Base-by-base conservation (phyloP, 768 basidiomycete species). In the Heimioporus sp. region DNA sequence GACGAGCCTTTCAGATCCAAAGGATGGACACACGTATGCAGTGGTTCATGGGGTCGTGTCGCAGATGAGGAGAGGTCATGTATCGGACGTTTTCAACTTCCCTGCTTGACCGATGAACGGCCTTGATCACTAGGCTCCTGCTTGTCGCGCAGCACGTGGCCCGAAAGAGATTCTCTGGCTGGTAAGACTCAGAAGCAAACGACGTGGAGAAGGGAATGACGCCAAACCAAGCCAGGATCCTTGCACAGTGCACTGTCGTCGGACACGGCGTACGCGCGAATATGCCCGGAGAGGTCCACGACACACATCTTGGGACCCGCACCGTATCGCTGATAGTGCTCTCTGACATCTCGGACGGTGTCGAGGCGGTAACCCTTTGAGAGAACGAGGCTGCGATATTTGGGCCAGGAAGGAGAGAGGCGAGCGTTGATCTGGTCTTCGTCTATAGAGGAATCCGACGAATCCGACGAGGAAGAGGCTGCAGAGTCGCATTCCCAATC, bases 121-220 rank as follows among this genome's bases (percentile, higher is more conserved):
- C 85, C 66, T 90, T 90, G 52, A 86, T 70, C 52, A 90, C 72
- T 30, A 89, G 68, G 58, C 77, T 81, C 53, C 54, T 67, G 17
- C 76, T 79, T 53, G 85, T 82, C 46, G 60, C 65, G 48, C 73
- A 66, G 56, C 79, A 75, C 43, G 74, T 77, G 21, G 87, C 88
- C 43, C 87, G 79, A 66, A 90, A 90, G 37, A 90, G 70, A 61
- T 83, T 82, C 52, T 86, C 87, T 41, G 80, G 86, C 88, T 90
- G 53, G 32, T 28, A 46, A 51, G 32, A 17, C 30, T 66, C 8
- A 62, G 55, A 32, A 38, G 46, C 17, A 5, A 37, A 34, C 31
- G 48, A 43, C 20, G 44, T 41, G 31, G 21, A 43, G 24, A 41
- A 52, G 41, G 17, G 21, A 19, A 47, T 37, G 3, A 13, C 19